Evolutionary conservation across 495 filamentous ascomycete genomes (phyloP), one percentile per base, ranked within the genome.

Genomic region (Aspergillus coremiiformis): DNA sequence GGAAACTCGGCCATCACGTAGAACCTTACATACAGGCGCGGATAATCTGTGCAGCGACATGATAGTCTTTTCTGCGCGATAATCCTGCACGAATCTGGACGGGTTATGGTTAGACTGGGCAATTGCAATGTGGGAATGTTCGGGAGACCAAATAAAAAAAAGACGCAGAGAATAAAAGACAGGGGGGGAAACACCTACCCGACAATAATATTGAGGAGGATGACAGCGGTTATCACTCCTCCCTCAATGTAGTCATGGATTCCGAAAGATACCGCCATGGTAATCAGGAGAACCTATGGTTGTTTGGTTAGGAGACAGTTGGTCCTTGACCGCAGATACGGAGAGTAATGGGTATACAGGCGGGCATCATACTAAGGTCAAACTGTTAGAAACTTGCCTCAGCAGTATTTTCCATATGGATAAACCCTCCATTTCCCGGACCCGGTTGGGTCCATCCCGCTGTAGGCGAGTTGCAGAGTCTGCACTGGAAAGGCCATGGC

Each of bases 11-110:
- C 87, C 86, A 62, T 90, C 81, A 35, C 90, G 84, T 5, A 95
- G 69, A 3, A 86, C 88, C 50, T 73, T 80, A 24, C 90, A 90
- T 54, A 84, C 83, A 44, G 90, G 90, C 3, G 89, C 87, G 1
- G 85, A 89, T 7, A 94, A 74, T 24, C 83, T 81, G 32, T 86
- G 73, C 11, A 95, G 75, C 20, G 87, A 86, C 39, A 92, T 82
- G 77, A 94, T 91, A 52, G 85, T 90, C 72, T 91, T 87, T 62
- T 91, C 89, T 21, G 90, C 90, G 47, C 81, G 77, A 61, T 86
- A 92, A 61, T 95, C 89, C 62, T 94, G 89, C 43, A 78, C 80
- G 72, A 93, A 94, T 11, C 61, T 66, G 14, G 29, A 2, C 5
- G 30, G 39, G 2, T 15, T 10, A 15, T 46, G 7, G 27, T 30